These are phyloP conservation scores for Raffaelea deltoideospora DNA, from an alignment of 2,329 filamentous ascomycete species.

Conservation along the genomic window DNA sequence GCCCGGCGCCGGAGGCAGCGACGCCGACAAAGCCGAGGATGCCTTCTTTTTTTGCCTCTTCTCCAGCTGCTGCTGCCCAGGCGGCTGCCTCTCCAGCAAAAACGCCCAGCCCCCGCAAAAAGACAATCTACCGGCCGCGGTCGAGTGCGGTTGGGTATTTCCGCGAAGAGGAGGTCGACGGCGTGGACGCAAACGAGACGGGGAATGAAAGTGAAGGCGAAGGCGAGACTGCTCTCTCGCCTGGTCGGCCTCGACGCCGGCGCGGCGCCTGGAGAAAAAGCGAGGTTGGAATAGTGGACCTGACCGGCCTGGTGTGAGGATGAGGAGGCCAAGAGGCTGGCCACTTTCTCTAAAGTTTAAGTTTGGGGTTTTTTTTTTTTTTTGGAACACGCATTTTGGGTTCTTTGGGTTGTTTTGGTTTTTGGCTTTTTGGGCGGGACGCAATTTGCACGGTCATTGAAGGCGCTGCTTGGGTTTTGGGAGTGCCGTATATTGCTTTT, in stretches of 20 bases:
- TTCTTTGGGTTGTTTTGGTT: no score
- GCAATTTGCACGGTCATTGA: no score
- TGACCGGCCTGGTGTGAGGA: slow-evolving; percentile 1
- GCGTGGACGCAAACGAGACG: slow-evolving; percentile 8
- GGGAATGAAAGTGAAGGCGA: slow-evolving; percentile 7
- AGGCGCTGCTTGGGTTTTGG: no score
- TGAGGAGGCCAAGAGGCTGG: no score
- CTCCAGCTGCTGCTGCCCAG: not conserved
- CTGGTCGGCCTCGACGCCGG: not conserved
- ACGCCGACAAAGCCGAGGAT: not conserved
- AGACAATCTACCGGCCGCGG: slow-evolving; percentile 10
- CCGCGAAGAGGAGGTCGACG: slow-evolving; percentile 12
- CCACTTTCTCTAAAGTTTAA: no score
- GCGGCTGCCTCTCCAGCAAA: no score
- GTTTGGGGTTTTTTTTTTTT: no score
- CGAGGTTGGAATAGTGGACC: slow-evolving; percentile 3
- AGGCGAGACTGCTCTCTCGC: not conserved
- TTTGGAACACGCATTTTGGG: no score
- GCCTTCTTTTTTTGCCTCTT: not conserved
- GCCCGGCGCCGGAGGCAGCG: not conserved
- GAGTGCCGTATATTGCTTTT: no score
- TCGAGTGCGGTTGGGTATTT: slow-evolving; percentile 15
- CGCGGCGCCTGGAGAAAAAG: slow-evolving; percentile 2
- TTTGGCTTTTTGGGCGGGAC: no score
- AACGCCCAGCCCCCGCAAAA: no score